Conservation (phyloP, 176 grass and related monocot genomes). For the Hordeum vulgare region MorexV3_pseudomolecules_assembly NC_058522.1:265656189-265656688, state of each 20-base stretch:
- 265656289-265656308: slow-evolving; percentile 2
- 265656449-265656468: background rate
- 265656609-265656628: slow-evolving; percentile 7
- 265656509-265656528: background rate
- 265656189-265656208: background rate
- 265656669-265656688: slow-evolving; percentile 82
- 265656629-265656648: slow-evolving; percentile 26
- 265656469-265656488: background rate
- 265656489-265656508: background rate
- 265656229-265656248: background rate
- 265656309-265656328: background rate
- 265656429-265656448: background rate
- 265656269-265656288: background rate
- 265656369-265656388: background rate
- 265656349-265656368: slow-evolving; percentile 1
- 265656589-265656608: slow-evolving; percentile 15
- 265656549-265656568: background rate
- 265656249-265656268: background rate
- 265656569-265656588: slow-evolving; percentile 1
- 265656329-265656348: background rate
- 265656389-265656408: background rate
- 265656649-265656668: slow-evolving; percentile 87
- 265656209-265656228: background rate
- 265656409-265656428: background rate
- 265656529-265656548: background rate